Evolutionary conservation across 2,329 filamentous ascomycete genomes (phyloP).

Genomic region (Lecanicillium sp.): DNA sequence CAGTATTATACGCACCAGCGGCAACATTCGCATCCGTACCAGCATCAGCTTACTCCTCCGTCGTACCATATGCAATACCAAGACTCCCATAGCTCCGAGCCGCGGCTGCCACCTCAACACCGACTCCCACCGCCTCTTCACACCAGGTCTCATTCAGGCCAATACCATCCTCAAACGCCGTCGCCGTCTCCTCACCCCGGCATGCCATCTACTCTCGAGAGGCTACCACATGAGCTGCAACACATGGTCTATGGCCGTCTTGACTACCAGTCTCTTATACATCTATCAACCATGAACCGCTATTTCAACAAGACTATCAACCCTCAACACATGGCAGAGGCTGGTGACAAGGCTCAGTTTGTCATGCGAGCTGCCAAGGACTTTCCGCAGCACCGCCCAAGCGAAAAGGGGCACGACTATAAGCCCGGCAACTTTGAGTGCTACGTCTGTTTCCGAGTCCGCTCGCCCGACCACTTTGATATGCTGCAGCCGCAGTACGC

Average conservation of each 20-base stretch:
- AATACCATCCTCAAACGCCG: not conserved
- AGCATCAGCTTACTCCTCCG: not conserved
- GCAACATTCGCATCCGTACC: not conserved
- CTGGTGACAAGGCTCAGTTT: conserved; percentile 28
- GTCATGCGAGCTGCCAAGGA: conserved; percentile 32
- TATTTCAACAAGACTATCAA: conserved; percentile 24
- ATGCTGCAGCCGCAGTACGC: conserved; percentile 24
- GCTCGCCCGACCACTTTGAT: conserved; percentile 29
- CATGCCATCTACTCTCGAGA: conserved; percentile 21
- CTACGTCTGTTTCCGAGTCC: conserved; percentile 33
- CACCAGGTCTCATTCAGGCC: conserved; percentile 7
- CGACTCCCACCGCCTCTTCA: conserved; percentile 8
- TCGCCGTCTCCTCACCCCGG: conserved; percentile 8
- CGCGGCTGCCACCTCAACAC: conserved; percentile 5
- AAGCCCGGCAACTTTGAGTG: conserved; percentile 33
- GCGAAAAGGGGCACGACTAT: conserved; percentile 26
- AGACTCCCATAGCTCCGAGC: not conserved
- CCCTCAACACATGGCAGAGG: conserved; percentile 24
- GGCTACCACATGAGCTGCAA: conserved; percentile 25
- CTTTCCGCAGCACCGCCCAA: conserved; percentile 30
- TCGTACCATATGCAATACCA: not conserved
- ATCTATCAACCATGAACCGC: conserved; percentile 27
- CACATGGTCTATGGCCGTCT: conserved; percentile 23
- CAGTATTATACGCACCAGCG: not conserved
- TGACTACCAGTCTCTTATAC: conserved; percentile 33